Percentiles rank a stretch among this genome's conserved stretches.
These are phyloP conservation scores for Plenodomus biglobosus DNA, from an alignment of 2,329 filamentous ascomycete species.

Conservation along the genomic window DNA sequence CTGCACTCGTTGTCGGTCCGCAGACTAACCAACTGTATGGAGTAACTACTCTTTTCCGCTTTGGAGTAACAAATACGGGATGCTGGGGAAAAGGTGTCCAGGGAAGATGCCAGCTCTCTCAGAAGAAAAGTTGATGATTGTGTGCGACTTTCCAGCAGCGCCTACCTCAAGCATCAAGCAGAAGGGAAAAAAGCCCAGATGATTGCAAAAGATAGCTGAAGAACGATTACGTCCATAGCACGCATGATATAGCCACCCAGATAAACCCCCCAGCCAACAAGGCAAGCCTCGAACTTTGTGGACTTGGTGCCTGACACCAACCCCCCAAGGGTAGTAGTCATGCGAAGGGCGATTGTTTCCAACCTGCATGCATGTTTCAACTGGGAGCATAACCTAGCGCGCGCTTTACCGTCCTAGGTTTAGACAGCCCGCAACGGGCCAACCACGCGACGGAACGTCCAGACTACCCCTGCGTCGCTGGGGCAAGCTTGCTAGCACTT, in stretches of 20 bases:
- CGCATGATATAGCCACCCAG: neutral
- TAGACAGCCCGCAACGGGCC: neutral
- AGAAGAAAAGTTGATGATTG: neutral
- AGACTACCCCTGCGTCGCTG: slow-evolving; percentile 1
- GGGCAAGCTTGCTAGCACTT: neutral
- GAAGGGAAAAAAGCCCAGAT: too few relatives aligned
- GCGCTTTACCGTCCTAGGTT: neutral
- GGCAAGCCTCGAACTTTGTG: neutral
- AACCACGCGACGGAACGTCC: neutral
- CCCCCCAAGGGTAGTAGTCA: neutral
- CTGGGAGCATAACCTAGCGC: neutral
- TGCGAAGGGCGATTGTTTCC: neutral
- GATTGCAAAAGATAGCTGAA: neutral
- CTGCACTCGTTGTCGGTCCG: neutral
- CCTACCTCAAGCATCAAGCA: neutral
- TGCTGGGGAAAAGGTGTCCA: neutral
- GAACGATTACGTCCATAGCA: neutral
- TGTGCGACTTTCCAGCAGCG: neutral
- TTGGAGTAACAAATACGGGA: neutral
- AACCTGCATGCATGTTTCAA: neutral
- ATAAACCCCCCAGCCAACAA: neutral
- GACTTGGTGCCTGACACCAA: neutral
- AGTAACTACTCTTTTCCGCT: neutral
- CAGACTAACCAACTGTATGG: neutral
- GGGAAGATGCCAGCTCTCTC: neutral